These are phyloP conservation scores for Aspergillus intermedius DNA, from an alignment of 2,329 filamentous ascomycete genomes.

Conservation along the genomic window DNA sequence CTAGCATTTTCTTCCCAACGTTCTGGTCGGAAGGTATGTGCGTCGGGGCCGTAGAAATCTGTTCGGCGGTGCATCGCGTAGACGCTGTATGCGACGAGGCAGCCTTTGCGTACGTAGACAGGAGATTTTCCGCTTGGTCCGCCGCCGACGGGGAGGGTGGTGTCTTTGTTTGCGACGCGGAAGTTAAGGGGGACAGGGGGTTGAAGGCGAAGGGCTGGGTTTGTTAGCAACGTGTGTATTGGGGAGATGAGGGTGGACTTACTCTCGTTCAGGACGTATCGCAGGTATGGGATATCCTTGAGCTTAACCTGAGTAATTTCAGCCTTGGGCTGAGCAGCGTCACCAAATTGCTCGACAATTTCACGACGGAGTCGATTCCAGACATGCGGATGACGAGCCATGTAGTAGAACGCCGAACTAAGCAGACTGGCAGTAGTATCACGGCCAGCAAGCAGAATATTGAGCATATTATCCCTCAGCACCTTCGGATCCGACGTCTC, in stretches of 20 bases:
- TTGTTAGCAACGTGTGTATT: not conserved
- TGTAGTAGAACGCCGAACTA: slow-evolving; percentile 42
- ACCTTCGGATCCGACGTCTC: slow-evolving; percentile 41
- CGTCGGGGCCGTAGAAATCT: slow-evolving; percentile 42
- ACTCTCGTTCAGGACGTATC: slow-evolving; percentile 36
- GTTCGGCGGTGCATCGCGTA: slow-evolving; percentile 66
- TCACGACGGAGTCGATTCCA: slow-evolving; percentile 32
- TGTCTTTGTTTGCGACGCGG: slow-evolving; percentile 36
- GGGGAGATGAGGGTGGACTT: not conserved
- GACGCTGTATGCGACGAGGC: slow-evolving; percentile 59
- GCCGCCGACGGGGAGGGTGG: slow-evolving; percentile 47
- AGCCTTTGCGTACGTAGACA: slow-evolving; percentile 60
- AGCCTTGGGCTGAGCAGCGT: slow-evolving; percentile 26
- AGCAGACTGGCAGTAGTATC: slow-evolving; percentile 47
- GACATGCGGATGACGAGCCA: slow-evolving; percentile 35
- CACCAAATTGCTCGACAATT: slow-evolving; percentile 37
- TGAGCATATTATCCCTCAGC: slow-evolving; percentile 45
- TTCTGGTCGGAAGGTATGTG: slow-evolving; percentile 43
- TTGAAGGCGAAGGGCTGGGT: slow-evolving; percentile 36
- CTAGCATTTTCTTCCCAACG: slow-evolving; percentile 40
- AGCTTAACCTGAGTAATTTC: slow-evolving; percentile 40
- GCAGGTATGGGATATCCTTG: slow-evolving; percentile 35
- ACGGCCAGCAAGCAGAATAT: slow-evolving; percentile 47
- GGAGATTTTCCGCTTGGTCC: slow-evolving; percentile 55
- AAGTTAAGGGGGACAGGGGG: slow-evolving; percentile 43